Percentiles rank a stretch among this genome's conserved stretches.
Conservation (phyloP, 2,329 filamentous ascomycete genomes). For the Dothistroma pini region DNA sequence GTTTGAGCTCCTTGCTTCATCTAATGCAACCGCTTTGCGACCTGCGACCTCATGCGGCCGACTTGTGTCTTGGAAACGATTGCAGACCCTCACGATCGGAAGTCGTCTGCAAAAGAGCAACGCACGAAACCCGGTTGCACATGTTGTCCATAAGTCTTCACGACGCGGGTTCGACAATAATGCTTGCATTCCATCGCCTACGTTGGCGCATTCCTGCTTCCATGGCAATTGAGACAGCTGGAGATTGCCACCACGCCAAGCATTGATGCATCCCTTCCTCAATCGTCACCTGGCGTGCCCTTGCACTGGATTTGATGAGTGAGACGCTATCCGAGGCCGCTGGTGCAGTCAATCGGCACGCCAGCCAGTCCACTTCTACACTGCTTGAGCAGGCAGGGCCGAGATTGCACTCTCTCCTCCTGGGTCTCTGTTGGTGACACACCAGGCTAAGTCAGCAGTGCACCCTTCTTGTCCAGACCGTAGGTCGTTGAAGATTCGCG, state of each 20-base stretch:
- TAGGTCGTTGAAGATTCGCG: conserved; percentile 10
- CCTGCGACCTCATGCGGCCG: conserved; percentile 22
- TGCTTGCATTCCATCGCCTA: conserved; percentile 29
- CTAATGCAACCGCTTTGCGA: conserved; percentile 20
- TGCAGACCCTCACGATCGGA: conserved; percentile 10
- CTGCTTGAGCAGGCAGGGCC: conserved; percentile 27
- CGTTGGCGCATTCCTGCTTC: conserved; percentile 26
- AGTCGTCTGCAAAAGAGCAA: not conserved
- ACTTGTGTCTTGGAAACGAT: conserved; percentile 9
- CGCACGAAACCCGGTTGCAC: not conserved
- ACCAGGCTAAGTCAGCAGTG: conserved; percentile 34
- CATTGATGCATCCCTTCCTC: conserved; percentile 26
- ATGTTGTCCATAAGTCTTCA: not conserved
- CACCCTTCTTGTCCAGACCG: conserved; percentile 24
- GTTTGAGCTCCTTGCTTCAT: conserved; percentile 21
- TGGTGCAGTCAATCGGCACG: conserved; percentile 28
- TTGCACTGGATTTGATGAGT: conserved; percentile 31
- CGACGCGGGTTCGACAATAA: conserved; percentile 21
- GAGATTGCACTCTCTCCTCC: conserved; percentile 31
- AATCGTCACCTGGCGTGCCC: conserved; percentile 27
- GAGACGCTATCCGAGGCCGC: conserved; percentile 15
- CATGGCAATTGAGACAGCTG: conserved; percentile 23
- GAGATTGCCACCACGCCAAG: conserved; percentile 31
- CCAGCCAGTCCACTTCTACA: conserved; percentile 27
- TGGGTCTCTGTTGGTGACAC: conserved; percentile 26